Conservation (phyloP, 2,329 filamentous ascomycete species). For the Rhynchosporium graminicola region DNA sequence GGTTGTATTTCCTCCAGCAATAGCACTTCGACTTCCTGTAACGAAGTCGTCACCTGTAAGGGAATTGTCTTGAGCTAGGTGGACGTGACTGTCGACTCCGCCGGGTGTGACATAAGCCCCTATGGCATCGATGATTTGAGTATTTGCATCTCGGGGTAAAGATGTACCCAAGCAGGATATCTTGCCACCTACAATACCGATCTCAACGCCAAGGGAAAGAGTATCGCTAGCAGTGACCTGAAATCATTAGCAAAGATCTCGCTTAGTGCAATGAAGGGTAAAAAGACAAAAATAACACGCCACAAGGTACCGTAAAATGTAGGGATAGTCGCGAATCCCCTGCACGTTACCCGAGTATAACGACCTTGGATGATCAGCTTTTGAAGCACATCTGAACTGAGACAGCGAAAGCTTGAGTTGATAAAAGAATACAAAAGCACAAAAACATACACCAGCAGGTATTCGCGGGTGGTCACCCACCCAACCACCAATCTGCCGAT, state of each 20-base stretch:
- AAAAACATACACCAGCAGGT: constrained; percentile 37
- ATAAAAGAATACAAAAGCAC: constrained; percentile 1
- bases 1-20: constrained; percentile 61
- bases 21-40: constrained; percentile 52
- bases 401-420: too few species aligned
- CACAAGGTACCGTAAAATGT: not conserved
- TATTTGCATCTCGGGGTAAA: constrained; percentile 41
- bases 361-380: too few species aligned
- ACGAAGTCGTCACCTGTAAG: constrained; percentile 46
- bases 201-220: constrained; percentile 46
- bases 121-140: constrained; percentile 47
- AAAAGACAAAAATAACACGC: not conserved
- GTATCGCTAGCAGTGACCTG: constrained; percentile 51
- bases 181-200: constrained; percentile 50
- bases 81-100: constrained; percentile 52
- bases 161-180: constrained; percentile 47
- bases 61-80: constrained; percentile 48
- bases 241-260: constrained; percentile 4
- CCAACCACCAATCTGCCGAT: constrained; percentile 32
- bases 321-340: too few species aligned
- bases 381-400: too few species aligned
- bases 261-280: not conserved
- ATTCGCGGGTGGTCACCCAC: constrained; percentile 32
- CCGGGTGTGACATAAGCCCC: constrained; percentile 49
- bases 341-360: too few species aligned